Conservation (phyloP, 2,329 filamentous ascomycete species). For the Gnomoniopsis smithogilvyi region DNA sequence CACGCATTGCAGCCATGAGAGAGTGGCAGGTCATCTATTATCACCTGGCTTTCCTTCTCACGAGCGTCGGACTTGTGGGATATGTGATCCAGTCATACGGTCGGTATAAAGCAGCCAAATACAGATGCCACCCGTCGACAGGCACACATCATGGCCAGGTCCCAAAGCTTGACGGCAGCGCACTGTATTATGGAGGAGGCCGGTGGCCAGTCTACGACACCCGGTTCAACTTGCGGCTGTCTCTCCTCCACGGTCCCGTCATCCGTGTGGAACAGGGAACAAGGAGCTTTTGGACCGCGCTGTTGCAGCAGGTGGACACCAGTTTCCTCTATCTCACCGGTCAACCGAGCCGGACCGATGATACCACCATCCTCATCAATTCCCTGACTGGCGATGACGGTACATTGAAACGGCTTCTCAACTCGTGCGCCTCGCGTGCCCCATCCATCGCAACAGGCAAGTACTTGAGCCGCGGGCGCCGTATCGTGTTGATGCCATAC, state of each 20-base stretch:
- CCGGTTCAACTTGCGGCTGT: slow-evolving; percentile 13
- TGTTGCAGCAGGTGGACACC: neutral
- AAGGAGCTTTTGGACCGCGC: neutral
- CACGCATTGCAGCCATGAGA: no score
- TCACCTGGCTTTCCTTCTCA: no score
- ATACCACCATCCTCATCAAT: slow-evolving; percentile 14
- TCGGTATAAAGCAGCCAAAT: neutral
- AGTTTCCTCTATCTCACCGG: neutral
- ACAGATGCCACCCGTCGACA: neutral
- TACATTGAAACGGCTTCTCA: slow-evolving; percentile 1
- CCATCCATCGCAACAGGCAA: slow-evolving; percentile 13
- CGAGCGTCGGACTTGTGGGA: no score
- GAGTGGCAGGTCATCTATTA: no score
- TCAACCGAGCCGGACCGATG: neutral
- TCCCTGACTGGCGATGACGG: slow-evolving; percentile 7
- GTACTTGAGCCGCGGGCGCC: slow-evolving; percentile 12
- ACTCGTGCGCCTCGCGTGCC: slow-evolving; percentile 6
- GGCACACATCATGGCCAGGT: neutral
- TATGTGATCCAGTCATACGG: no score
- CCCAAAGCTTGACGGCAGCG: slow-evolving; percentile 1
- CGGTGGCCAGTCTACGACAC: slow-evolving; percentile 15
- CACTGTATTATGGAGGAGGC: slow-evolving; percentile 5
- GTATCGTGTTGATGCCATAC: slow-evolving; percentile 14
- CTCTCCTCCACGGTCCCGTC: slow-evolving; percentile 7
- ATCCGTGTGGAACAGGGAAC: slow-evolving; percentile 1